Percentiles rank a stretch among this genome's conserved stretches.
These are phyloP conservation scores for Bimuria novae-zelandiae DNA, from an alignment of 2,329 filamentous ascomycete species.

Conservation along the genomic window DNA sequence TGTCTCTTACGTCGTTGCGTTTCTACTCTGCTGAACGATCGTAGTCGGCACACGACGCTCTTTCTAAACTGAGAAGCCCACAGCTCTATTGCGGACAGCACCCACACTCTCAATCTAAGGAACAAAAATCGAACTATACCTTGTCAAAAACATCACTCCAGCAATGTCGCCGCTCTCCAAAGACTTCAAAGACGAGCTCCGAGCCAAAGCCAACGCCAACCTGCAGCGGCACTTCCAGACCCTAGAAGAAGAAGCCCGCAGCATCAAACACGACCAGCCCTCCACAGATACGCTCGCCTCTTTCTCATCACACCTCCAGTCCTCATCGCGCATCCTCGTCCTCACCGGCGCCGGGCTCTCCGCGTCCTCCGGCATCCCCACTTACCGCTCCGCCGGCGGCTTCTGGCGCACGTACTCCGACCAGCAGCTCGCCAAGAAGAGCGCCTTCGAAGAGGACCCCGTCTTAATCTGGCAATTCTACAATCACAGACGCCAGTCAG, in stretches of 20 bases:
- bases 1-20: no score
- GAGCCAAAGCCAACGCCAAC: not conserved
- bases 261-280: not conserved
- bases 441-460: slow-evolving; percentile 16
- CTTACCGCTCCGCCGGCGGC: slow-evolving; percentile 24
- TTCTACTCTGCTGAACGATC: no score
- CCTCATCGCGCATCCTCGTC: slow-evolving; percentile 24
- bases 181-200: slow-evolving; percentile 5
- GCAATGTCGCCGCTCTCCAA: not conserved
- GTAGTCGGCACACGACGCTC: no score
- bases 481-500: not conserved
- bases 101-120: no score
- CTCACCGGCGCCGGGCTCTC: slow-evolving; percentile 30
- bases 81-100: no score
- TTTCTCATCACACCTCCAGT: slow-evolving; percentile 19
- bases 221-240: slow-evolving; percentile 2
- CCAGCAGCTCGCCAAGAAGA: slow-evolving; percentile 17
- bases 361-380: slow-evolving; percentile 28
- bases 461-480: slow-evolving; percentile 11
- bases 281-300: slow-evolving; percentile 1
- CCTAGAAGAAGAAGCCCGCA: not conserved
- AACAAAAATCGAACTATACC: no score
- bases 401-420: slow-evolving; percentile 24
- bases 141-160: not conserved
- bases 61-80: no score